phyloP scores from a whole-genome alignment of 768 basidiomycete genomes.

The Suillus clintonianus region DNA sequence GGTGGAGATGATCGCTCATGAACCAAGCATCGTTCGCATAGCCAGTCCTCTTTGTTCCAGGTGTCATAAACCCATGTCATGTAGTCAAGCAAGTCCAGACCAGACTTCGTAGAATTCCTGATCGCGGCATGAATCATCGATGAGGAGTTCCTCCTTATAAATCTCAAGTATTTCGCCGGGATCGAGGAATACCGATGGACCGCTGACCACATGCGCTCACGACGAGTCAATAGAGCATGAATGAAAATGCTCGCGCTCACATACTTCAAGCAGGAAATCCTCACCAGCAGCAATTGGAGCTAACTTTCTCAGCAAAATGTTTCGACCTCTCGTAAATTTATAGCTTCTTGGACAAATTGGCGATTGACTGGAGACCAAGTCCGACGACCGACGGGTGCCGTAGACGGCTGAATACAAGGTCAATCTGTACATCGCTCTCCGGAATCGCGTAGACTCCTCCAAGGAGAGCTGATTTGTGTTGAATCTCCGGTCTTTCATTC shows the following conservation, averaged over 20 bases:
- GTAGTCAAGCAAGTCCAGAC: conserved; percentile 15
- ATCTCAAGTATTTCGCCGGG: neutral
- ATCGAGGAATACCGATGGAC: neutral
- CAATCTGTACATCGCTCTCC: conserved; percentile 29
- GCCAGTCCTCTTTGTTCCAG: conserved; percentile 32
- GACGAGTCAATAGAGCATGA: neutral
- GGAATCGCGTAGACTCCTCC: conserved; percentile 35
- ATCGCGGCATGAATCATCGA: neutral
- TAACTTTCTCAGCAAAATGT: conserved; percentile 11
- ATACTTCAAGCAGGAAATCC: neutral
- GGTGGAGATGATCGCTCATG: conserved; percentile 23
- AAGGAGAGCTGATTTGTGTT: conserved; percentile 28
- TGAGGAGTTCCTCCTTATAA: neutral
- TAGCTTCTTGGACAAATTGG: conserved; percentile 6
- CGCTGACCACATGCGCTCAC: neutral
- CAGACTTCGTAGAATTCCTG: neutral
- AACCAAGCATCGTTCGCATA: conserved; percentile 35
- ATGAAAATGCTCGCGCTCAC: neutral
- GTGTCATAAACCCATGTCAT: conserved; percentile 16
- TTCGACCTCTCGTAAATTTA: conserved; percentile 10
- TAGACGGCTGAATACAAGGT: conserved; percentile 22
- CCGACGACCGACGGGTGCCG: neutral
- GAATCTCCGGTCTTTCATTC: conserved; percentile 40
- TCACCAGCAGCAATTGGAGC: neutral
- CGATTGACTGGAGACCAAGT: neutral